Evolutionary conservation across 352 stramenopile genomes (phyloP).

Genomic region (Globisporangium yorkense): DNA sequence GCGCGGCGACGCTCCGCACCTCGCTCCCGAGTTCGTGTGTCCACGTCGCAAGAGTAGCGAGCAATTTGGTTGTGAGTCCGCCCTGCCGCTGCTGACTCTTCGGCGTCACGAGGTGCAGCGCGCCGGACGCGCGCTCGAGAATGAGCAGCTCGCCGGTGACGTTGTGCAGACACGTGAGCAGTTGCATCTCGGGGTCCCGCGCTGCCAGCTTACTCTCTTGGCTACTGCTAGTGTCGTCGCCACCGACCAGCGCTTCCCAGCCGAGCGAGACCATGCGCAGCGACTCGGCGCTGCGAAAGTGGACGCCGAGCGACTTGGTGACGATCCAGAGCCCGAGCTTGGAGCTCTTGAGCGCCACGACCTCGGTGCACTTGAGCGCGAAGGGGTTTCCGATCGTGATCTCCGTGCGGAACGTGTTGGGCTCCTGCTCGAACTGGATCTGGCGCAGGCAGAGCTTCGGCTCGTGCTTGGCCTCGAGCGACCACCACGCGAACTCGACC

Average conservation of each 20-base stretch:
- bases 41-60: conserved; percentile 25
- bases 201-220: background rate
- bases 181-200: background rate
- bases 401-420: conserved; percentile 70
- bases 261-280: conserved; percentile 29
- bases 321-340: conserved; percentile 70
- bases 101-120: conserved; percentile 37
- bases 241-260: conserved; percentile 23
- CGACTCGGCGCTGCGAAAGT: conserved; percentile 50
- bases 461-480: conserved; percentile 48
- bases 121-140: conserved; percentile 23
- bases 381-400: conserved; percentile 68
- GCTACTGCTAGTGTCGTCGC: background rate
- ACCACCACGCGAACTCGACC: conserved; percentile 76
- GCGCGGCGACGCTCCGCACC: conserved; percentile 21
- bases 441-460: conserved; percentile 62
- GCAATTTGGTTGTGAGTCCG: conserved; percentile 11
- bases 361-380: conserved; percentile 23
- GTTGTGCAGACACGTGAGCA: conserved; percentile 49
- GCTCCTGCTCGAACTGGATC: conserved; percentile 63
- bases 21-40: conserved; percentile 6
- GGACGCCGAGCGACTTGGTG: conserved; percentile 38
- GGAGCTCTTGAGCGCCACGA: conserved; percentile 42
- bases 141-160: conserved; percentile 76
- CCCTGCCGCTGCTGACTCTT: conserved; percentile 4